Evolutionary conservation across 257 asterid species (phyloP).

Genomic region (Marsdenia floribunda): DNA sequence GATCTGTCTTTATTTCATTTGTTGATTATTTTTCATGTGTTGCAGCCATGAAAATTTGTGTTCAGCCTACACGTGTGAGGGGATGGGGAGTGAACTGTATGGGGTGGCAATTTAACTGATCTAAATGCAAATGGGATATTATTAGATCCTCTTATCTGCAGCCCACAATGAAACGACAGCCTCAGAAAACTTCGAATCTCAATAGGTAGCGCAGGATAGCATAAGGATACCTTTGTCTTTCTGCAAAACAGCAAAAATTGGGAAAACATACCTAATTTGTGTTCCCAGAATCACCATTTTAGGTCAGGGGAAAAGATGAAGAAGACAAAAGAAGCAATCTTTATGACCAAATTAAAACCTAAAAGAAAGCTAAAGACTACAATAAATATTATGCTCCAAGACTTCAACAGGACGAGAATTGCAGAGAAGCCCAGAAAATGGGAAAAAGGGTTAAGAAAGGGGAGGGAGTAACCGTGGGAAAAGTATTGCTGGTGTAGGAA

Average conservation of each 20-base stretch:
- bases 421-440: background rate
- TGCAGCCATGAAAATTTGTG: no score
- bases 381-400: background rate
- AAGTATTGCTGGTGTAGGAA: slow-evolving; percentile 6
- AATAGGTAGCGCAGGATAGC: background rate
- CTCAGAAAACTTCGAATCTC: background rate
- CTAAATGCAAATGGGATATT: background rate
- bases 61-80: no score
- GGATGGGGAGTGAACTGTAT: no score
- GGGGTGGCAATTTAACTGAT: no score
- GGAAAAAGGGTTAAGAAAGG: background rate
- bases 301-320: background rate
- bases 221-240: background rate
- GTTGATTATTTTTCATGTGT: no score
- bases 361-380: background rate
- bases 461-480: background rate
- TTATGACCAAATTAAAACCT: background rate
- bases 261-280: background rate
- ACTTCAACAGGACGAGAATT: background rate
- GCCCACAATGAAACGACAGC: background rate
- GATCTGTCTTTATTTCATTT: no score
- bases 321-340: background rate
- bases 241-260: background rate
- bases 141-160: background rate
- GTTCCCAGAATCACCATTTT: background rate